Base-by-base conservation (phyloP, 2,329 filamentous ascomycete genomes). In the Periconia sp. region DNA sequence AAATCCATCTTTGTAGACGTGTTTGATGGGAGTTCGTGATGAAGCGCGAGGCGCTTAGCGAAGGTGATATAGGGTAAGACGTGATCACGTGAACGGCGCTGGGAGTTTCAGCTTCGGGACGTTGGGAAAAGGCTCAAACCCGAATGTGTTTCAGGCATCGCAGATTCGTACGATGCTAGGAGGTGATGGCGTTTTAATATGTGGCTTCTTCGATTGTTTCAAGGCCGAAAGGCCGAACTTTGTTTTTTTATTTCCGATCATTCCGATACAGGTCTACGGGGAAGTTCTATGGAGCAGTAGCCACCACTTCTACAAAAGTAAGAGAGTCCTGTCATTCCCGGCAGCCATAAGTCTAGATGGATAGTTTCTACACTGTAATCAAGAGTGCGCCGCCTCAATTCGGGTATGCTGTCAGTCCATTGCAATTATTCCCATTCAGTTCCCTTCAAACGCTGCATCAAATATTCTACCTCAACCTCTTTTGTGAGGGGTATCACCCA, bases 401-500 rank as follows among this genome's bases (percentile, higher is more conserved):
- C 10, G n/a, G n/a, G n/a, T n/a, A n/a, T n/a, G n/a, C n/a, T n/a
- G n/a, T n/a, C n/a, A n/a, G n/a, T n/a, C n/a, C n/a, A n/a, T n/a
- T n/a, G n/a, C n/a, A n/a, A n/a, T 48, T 47, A 75, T 50, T 76
- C 74, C 75, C 75, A 78, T 52, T 77, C 47, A 0, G 75, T 78
- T 3, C 73, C 75, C 57, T 83, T 82, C 40, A 99, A 75, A 52
- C 94, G 82, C 72, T 97, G 90, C 89, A 99, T 95, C 57, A 99
- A 77, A 69, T 99, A 99, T 61, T 99, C 94, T 8, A 99, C 91
- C 77, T 99, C 94, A 28, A 99, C 92, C 52, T 91, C 87, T 72
- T 99, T 99, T n/a, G 94, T 99, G 69, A 97, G 73, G 0, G 94
- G 94, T 58, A 99, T 99, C 48, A 99, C 92, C 73, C 88, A 89